These are phyloP conservation scores for Leccinum colubrinum DNA, from an alignment of 1,284 basidiomycete species.

Conservation along the genomic window DNA sequence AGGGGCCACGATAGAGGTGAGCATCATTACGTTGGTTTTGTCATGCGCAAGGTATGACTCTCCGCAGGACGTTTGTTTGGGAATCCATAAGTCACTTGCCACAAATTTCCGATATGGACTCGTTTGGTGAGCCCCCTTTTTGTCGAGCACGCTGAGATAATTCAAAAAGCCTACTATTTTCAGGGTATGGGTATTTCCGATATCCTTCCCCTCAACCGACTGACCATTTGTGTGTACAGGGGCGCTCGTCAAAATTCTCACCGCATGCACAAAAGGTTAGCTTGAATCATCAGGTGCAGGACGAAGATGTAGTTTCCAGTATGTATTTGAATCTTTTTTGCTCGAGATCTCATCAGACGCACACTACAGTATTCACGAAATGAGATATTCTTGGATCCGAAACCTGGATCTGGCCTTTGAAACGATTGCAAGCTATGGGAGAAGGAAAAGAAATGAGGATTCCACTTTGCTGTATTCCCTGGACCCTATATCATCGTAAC, in stretches of 20 bases:
- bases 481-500: too few relatives aligned
- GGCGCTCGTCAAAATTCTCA: conserved; percentile 86
- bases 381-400: conserved; percentile 10
- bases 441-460: not conserved
- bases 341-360: not conserved
- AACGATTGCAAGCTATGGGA: not conserved
- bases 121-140: conserved; percentile 63
- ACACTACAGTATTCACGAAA: conserved; percentile 41
- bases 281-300: conserved; percentile 81
- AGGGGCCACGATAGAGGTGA: conserved; percentile 90
- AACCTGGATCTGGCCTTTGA: not conserved
- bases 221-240: conserved; percentile 42
- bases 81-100: conserved; percentile 87
- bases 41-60: not conserved
- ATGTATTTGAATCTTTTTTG: conserved; percentile 34
- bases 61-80: conserved; percentile 79
- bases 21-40: not conserved
- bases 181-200: conserved; percentile 21
- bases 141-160: not conserved
- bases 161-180: not conserved
- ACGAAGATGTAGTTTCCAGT: conserved; percentile 96
- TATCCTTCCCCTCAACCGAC: conserved; percentile 19
- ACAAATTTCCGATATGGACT: conserved; percentile 92
- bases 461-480: not conserved
- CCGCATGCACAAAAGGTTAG: conserved; percentile 95